phyloP scores from a whole-genome alignment of 225 moss, liverwort and hornwort species.

The Thuidium tamariscinum region DNA sequence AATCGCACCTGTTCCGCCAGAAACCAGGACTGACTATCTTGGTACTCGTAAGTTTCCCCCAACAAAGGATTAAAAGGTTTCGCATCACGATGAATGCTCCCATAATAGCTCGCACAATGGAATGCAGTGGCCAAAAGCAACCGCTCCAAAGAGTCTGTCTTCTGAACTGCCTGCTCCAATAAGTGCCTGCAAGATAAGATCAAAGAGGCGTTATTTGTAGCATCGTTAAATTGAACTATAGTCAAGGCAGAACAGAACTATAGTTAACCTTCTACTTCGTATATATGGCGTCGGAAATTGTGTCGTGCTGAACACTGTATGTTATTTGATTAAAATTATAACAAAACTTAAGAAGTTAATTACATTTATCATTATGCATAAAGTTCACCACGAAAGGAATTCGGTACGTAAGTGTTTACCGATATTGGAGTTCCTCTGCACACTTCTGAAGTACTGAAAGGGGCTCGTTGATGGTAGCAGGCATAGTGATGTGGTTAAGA shows the following conservation, averaged over 20 bases:
- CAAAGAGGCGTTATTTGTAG: neutral
- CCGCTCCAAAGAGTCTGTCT: slow-evolving; percentile 60
- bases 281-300: neutral
- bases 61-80: slow-evolving; percentile 97
- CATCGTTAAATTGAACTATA: neutral
- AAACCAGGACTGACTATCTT: slow-evolving; percentile 78
- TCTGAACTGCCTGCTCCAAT: slow-evolving; percentile 70
- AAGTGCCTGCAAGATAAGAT: slow-evolving; percentile 42
- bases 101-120: slow-evolving; percentile 86
- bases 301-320: neutral
- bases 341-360: neutral
- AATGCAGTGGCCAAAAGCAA: slow-evolving; percentile 71
- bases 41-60: slow-evolving; percentile 94
- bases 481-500: slow-evolving; percentile 98
- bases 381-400: neutral
- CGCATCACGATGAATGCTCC: slow-evolving; percentile 96
- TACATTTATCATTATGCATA: neutral
- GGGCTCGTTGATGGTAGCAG: slow-evolving; percentile 97
- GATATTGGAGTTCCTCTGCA: slow-evolving; percentile 89
- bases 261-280: neutral
- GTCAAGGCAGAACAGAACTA: neutral
- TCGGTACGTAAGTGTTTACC: slow-evolving; percentile 21
- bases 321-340: neutral
- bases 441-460: slow-evolving; percentile 96
- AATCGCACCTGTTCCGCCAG: slow-evolving; percentile 82